Evolutionary conservation across 352 stramenopile genomes (phyloP).

Genomic region (Phytophthora aleatoria): DNA sequence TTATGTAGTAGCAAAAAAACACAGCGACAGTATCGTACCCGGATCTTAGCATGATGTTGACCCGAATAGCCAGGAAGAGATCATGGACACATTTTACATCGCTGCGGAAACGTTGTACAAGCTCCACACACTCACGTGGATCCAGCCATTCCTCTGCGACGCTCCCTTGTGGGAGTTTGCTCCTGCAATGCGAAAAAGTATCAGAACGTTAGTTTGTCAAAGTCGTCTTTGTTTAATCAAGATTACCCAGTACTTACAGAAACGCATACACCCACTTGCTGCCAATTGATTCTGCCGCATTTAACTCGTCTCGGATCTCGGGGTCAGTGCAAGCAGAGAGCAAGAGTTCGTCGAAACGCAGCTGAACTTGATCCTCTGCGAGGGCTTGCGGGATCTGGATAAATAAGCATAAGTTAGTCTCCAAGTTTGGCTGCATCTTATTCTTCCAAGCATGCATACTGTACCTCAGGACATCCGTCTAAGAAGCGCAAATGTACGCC

Average conservation of each 20-base stretch:
- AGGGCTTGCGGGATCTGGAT: conserved; percentile 60
- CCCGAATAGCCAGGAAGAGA: conserved; percentile 62
- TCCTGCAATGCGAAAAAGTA: conserved; percentile 22
- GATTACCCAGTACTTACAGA: conserved; percentile 42
- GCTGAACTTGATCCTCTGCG: conserved; percentile 39
- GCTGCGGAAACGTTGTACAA: conserved; percentile 44
- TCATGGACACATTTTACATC: conserved; percentile 46
- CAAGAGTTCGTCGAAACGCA: conserved; percentile 56
- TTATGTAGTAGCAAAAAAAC: background rate
- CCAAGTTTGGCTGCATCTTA: background rate
- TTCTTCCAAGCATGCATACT: background rate
- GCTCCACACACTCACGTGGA: conserved; percentile 52
- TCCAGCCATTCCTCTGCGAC: conserved; percentile 55
- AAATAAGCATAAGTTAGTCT: conserved; percentile 10
- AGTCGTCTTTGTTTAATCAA: background rate
- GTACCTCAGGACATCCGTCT: conserved; percentile 61
- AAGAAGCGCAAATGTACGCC: conserved; percentile 51
- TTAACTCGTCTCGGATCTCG: conserved; percentile 48
- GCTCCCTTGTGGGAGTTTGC: conserved; percentile 45
- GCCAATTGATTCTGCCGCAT: conserved; percentile 44
- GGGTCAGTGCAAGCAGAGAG: conserved; percentile 28
- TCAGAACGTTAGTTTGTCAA: background rate
- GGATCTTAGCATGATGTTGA: conserved; percentile 61
- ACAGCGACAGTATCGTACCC: conserved; percentile 28
- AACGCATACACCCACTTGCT: conserved; percentile 80